Evolutionary conservation across 2,329 filamentous ascomycete species (phyloP).

Genomic region (Fusarium newnesense): DNA sequence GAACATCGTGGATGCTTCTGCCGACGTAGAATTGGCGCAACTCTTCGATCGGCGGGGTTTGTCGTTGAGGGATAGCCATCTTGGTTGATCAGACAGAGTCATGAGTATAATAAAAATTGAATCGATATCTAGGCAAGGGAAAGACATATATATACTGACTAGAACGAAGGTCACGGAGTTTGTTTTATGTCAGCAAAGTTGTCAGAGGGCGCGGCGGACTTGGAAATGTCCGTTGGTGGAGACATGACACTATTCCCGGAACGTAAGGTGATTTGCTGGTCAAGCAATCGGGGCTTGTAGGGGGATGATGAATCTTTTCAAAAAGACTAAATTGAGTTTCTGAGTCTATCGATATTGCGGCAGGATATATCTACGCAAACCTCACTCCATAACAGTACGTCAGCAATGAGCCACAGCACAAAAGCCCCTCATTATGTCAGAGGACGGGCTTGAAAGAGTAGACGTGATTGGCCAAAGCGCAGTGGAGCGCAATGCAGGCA

Average conservation of each 20-base stretch:
- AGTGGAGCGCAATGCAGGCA: too few relatives aligned
- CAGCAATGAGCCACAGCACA: too few relatives aligned
- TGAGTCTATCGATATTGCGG: too few relatives aligned
- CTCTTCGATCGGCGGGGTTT: slow-evolving; percentile 7
- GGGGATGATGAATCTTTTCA: too few relatives aligned
- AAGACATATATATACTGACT: neutral
- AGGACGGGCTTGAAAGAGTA: too few relatives aligned
- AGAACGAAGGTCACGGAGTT: fast-evolving
- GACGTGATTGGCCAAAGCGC: too few relatives aligned
- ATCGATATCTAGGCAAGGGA: fast-evolving
- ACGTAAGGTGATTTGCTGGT: too few relatives aligned
- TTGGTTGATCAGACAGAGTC: fast-evolving
- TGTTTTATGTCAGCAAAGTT: neutral
- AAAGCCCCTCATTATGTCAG: too few relatives aligned
- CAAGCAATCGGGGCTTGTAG: too few relatives aligned
- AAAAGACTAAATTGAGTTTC: too few relatives aligned
- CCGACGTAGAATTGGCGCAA: slow-evolving; percentile 44
- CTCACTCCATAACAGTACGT: too few relatives aligned
- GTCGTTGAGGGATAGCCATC: slow-evolving; percentile 41
- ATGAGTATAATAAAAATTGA: fast-evolving
- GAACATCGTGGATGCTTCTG: slow-evolving; percentile 49
- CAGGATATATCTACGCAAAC: too few relatives aligned
- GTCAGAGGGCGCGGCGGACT: slow-evolving; percentile 3
- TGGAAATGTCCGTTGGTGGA: neutral
- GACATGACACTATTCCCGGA: neutral